Base-by-base conservation (phyloP, 108 stramenopile genomes). In the Phaeodactylum tricornutum region DNA sequence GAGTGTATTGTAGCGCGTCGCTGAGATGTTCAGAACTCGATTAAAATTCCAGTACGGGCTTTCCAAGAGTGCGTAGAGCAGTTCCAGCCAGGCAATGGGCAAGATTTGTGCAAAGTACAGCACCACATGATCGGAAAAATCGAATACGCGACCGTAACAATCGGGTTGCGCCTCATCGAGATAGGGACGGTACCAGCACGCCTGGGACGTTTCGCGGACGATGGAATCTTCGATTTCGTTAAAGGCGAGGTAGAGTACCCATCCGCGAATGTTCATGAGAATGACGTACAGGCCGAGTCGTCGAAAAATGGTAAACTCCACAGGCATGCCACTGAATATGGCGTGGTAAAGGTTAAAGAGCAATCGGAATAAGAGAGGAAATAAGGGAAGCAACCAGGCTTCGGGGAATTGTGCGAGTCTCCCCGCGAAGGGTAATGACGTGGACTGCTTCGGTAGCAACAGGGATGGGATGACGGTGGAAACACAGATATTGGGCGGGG, bases 61-160 rank as follows among this genome's bases (percentile, higher is more conserved):
- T 30, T 55, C 49, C 29, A 66, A 7, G 36, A 67, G 64, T 23
- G 62, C 69, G 56, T 78, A 34, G 14, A 81, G 9, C 8, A 67
- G 43, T 63, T 90, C 88, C 40, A 67, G 47, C 47, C 83, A 39
- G 8, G 80, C 56, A 43, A 83, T 62, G 19, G 79, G 71, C 5
- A 86, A 51, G 25, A 83, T 70, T 53, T 90, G 84, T 7, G 79
- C 81, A 63, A 81, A 76, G 48, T 78, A 84, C 37, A 90, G 50
- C 0, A 90, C 88, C 8, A 83, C 65, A 40, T 90, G 88, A 86
- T 90, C 88, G 4, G 88, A 90, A 57, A 81, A 90, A 57, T 90
- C 88, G 44, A 75, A 79, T 32, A 39, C 43, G 38, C 64, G 64
- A 28, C 87, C 84, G 28, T 69, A 71, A 51, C 88, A 86, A 2